These are phyloP conservation scores for Pichia heedii DNA, from an alignment of 805 yeast genomes.

Conservation along the genomic window DNA sequence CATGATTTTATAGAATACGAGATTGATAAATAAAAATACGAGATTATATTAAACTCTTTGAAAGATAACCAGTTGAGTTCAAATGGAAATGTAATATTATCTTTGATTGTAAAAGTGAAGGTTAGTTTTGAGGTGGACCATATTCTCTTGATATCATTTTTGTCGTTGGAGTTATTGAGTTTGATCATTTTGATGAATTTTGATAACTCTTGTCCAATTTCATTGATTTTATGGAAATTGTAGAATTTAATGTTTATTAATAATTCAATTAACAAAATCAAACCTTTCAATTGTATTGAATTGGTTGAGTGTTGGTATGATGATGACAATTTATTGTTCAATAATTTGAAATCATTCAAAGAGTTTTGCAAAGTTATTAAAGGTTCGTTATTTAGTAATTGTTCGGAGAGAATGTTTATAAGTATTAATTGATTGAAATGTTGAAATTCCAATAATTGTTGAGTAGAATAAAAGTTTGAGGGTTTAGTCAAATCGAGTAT, in stretches of 20 bases:
- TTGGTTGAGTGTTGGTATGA: background rate
- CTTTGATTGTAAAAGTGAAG: background rate
- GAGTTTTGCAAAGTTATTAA: background rate
- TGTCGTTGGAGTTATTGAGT: background rate
- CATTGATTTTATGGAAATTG: background rate
- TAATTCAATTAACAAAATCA: slow-evolving; percentile 6
- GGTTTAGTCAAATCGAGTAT: background rate
- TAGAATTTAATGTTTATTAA: background rate
- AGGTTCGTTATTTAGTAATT: background rate
- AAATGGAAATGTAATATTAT: slow-evolving; percentile 14
- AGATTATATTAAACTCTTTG: slow-evolving; percentile 33
- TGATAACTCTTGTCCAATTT: background rate
- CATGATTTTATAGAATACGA: slow-evolving; percentile 29
- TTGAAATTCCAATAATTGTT: background rate
- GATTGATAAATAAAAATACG: slow-evolving; percentile 36
- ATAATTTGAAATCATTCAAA: background rate
- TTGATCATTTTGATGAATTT: background rate
- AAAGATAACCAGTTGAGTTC: slow-evolving; percentile 34
- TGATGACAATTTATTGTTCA: background rate
- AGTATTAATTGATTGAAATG: background rate
- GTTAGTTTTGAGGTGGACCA: slow-evolving; percentile 1
- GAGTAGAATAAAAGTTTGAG: background rate
- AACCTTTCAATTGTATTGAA: slow-evolving; percentile 1
- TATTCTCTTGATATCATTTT: slow-evolving; percentile 7
- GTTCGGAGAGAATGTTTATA: background rate